Evolutionary conservation across 768 basidiomycete genomes (phyloP), one percentile per base, ranked within the genome.

Genomic region (Boletus rubropictus): DNA sequence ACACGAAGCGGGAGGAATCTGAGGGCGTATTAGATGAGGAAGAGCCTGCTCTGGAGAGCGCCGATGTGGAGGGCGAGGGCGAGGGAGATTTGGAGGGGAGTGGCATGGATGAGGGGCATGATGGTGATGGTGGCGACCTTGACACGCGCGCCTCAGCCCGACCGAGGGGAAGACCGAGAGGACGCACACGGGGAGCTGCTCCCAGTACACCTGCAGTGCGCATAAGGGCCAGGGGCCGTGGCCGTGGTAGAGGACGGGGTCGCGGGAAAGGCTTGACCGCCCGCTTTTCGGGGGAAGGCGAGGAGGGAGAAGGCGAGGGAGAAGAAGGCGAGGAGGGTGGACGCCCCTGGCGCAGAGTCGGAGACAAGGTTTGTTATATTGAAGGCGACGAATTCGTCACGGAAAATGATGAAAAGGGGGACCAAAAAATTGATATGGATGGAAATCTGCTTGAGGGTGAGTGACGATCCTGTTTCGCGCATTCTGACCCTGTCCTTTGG

Each of bases 381-480:
- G 87, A 90, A 29, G 86, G 86, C 37, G 95, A 98, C 63, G 95
- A 97, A 69, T 83, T 92, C 53, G 69, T 86, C 39, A 85, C 91
- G 6, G 81, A 82, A 2, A 79, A 90, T 39, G 87, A 97, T 59
- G 75, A 80, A 43, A 89, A 84, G 54, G 96, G 95, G 5, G 85
- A 97, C 66, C 78, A 82, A 50, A 99, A 99, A 72, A 87, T 99
- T 20, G 94, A 97, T 61, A 71, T 70, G 51, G 76, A 82, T 51
- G 96, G 95, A 12, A 84, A 83, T 53, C 64, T 98, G 22, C 77
- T 90, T 7, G 94, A 84, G 50, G 91, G 93, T 92, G 59, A 55
- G 81, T 67, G 12, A 38, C 24, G 18, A 49, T 57, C 18, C 17
- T 34, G 18, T 45, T 36, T 37, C n/a, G 31, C 33, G 20, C 20